These are phyloP conservation scores for Westerdykella ornata DNA, from an alignment of 2,329 filamentous ascomycete species.

Conservation along the genomic window DNA sequence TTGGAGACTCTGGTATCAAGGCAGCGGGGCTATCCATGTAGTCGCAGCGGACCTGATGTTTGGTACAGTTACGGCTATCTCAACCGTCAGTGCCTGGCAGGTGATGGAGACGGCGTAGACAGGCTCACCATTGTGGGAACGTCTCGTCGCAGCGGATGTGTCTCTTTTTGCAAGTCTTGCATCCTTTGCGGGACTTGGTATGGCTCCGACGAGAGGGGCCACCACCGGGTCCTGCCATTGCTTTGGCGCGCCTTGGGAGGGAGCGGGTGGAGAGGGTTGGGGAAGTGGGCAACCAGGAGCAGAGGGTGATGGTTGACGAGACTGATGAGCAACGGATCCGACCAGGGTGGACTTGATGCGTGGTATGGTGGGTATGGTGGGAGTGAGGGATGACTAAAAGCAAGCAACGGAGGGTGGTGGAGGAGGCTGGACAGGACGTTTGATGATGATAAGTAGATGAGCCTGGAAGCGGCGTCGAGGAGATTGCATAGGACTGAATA, in stretches of 20 bases:
- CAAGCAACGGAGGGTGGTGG: conserved; percentile 16
- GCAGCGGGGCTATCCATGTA: conserved; percentile 82
- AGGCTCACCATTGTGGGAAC: conserved; percentile 84
- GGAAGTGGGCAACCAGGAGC: conserved; percentile 3
- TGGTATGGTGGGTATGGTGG: conserved; percentile 25
- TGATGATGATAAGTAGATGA: conserved; percentile 35
- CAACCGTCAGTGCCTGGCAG: conserved; percentile 15
- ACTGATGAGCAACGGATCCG: conserved; percentile 6
- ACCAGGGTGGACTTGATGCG: conserved; percentile 24
- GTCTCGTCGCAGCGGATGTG: conserved; percentile 98
- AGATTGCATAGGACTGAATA: conserved; percentile 31
- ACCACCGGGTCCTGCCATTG: conserved; percentile 88
- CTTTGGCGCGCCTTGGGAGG: not conserved
- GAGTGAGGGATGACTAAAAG: conserved; percentile 23
- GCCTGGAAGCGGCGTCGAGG: conserved; percentile 20
- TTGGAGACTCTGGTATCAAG: conserved; percentile 50
- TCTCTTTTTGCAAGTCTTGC: conserved; percentile 93
- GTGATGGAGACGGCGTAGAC: not conserved
- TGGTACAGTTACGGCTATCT: conserved; percentile 87
- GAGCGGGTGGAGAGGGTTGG: conserved; percentile 2
- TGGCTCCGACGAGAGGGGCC: conserved; percentile 87
- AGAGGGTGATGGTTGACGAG: conserved; percentile 1
- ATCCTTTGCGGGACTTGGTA: conserved; percentile 97
- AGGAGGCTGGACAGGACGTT: conserved; percentile 27
- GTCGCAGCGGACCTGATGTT: conserved; percentile 96